These are phyloP conservation scores for Rhizopogon salebrosus DNA, from an alignment of 768 basidiomycete genomes.

Conservation along the genomic window DNA sequence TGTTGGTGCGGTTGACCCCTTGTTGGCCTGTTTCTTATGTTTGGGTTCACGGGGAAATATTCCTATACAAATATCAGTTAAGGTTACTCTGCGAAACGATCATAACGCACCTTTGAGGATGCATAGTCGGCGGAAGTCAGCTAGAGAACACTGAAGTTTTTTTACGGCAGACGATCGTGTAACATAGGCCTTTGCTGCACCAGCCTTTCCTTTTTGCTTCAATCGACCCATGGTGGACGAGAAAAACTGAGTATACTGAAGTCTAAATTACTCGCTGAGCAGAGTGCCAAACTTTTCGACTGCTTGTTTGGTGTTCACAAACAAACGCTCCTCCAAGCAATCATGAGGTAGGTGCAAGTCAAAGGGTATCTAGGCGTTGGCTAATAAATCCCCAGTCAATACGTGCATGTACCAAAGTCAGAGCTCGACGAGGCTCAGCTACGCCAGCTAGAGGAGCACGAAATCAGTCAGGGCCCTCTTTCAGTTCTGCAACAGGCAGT, in stretches of 20 bases:
- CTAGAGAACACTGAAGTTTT: conserved; percentile 93
- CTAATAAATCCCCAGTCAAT: conserved; percentile 61
- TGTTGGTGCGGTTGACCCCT: conserved; percentile 93
- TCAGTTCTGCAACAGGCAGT: conserved; percentile 97
- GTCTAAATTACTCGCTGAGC: neutral
- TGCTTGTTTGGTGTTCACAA: conserved; percentile 27
- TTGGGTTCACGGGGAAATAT: conserved; percentile 97
- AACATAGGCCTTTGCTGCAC: conserved; percentile 86
- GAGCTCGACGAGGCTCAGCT: conserved; percentile 97
- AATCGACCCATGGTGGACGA: conserved; percentile 61
- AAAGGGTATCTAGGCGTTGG: conserved; percentile 1
- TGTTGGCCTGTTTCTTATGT: conserved; percentile 90
- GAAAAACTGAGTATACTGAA: conserved; percentile 1
- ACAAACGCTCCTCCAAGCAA: conserved; percentile 19
- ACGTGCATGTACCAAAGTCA: conserved; percentile 93
- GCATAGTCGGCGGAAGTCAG: conserved; percentile 94
- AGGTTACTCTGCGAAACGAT: neutral
- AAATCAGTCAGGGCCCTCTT: conserved; percentile 96
- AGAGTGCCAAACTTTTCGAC: neutral
- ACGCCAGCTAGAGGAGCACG: conserved; percentile 93
- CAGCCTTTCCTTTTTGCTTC: conserved; percentile 81
- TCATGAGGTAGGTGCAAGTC: conserved; percentile 26
- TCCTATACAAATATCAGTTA: conserved; percentile 42
- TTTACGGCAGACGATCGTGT: conserved; percentile 90
- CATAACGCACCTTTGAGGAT: conserved; percentile 83